Evolutionary conservation across 352 stramenopile species (phyloP).

Genomic region (Phytopythium kandeliae): DNA sequence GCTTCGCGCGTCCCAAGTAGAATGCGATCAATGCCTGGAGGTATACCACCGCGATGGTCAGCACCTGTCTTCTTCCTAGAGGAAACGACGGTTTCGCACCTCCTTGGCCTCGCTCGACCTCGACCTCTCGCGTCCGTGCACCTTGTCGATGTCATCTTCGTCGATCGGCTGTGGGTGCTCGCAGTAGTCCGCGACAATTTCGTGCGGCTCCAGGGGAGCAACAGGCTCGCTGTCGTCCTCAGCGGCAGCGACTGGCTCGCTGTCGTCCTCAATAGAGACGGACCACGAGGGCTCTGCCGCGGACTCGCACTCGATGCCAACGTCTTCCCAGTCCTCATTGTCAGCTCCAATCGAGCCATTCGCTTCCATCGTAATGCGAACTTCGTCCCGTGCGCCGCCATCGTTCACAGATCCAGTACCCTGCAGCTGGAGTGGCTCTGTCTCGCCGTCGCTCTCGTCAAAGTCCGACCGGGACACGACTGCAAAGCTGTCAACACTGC

Average conservation of each 20-base stretch:
- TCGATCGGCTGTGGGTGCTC: not conserved
- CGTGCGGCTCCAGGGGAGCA: not conserved
- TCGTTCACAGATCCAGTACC: slow-evolving; percentile 5
- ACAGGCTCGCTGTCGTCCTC: not conserved
- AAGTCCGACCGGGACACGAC: slow-evolving; percentile 20
- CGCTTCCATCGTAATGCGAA: slow-evolving; percentile 12
- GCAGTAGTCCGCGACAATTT: slow-evolving; percentile 1
- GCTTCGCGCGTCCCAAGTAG: slow-evolving; percentile 43
- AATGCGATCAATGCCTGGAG: slow-evolving; percentile 40
- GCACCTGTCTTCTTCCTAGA: no score
- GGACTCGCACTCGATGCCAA: slow-evolving; percentile 8
- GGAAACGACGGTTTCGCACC: slow-evolving; percentile 5
- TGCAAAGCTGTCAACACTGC: slow-evolving; percentile 27
- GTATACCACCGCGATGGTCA: no score
- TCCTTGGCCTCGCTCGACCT: slow-evolving; percentile 28
- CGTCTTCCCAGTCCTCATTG: slow-evolving; percentile 41
- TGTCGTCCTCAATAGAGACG: not conserved
- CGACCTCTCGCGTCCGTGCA: not conserved
- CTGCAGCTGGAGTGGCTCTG: not conserved
- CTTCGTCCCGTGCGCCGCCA: slow-evolving; percentile 10
- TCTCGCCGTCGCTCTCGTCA: slow-evolving; percentile 13
- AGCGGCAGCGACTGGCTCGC: not conserved
- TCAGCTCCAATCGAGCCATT: slow-evolving; percentile 20
- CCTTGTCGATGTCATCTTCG: not conserved
- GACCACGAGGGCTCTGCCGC: slow-evolving; percentile 1